Conservation (phyloP, 2,329 filamentous ascomycete species). For the Dactylellina parvicollis region DNA sequence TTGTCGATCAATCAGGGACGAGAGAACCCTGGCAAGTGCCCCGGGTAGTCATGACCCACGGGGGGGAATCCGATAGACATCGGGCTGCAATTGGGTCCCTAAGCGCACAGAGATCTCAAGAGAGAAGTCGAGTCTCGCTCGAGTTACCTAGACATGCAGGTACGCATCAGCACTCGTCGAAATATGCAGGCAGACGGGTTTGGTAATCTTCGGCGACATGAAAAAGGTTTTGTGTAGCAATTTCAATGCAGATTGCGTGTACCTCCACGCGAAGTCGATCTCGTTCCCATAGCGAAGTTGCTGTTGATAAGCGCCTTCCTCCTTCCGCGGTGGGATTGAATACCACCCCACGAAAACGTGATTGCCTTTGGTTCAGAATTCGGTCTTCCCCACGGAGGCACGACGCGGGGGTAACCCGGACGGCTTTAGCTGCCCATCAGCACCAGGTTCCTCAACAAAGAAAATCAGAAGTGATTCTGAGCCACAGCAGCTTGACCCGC, state of each 20-base stretch:
- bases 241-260: constrained; percentile 15
- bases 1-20: constrained; percentile 45
- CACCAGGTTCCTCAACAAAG: too few relatives aligned
- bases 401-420: neutral
- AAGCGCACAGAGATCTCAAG: too few relatives aligned
- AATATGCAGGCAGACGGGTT: neutral
- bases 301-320: constrained; percentile 24
- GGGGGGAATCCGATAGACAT: too few relatives aligned
- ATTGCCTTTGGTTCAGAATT: neutral
- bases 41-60: too few relatives aligned
- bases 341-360: constrained; percentile 43
- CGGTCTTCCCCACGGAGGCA: neutral
- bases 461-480: too few relatives aligned
- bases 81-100: too few relatives aligned
- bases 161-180: neutral
- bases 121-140: too few relatives aligned
- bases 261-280: constrained; percentile 22
- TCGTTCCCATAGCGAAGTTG: neutral
- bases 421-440: too few relatives aligned
- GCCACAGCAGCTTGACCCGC: too few relatives aligned
- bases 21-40: neutral
- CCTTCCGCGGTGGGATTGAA: constrained; percentile 12
- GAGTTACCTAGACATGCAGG: too few relatives aligned
- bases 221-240: neutral
- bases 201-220: constrained; percentile 17